Conservation (phyloP, 371 early-diverging fungal species). For the Lichtheimia corymbifera region DNA sequence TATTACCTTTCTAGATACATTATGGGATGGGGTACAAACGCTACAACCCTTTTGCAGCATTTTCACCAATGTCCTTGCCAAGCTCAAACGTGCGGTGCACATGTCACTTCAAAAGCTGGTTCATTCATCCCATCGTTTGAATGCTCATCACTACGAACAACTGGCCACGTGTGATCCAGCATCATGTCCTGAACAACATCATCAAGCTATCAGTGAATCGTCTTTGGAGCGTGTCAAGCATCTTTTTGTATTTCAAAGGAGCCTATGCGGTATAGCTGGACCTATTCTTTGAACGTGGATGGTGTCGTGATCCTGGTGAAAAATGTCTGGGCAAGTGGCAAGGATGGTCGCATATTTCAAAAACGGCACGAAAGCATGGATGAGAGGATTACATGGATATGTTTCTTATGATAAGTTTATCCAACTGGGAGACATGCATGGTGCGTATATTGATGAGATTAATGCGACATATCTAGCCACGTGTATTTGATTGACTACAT, state of each 20-base stretch:
- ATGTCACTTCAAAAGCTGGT: conserved; percentile 52
- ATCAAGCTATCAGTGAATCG: conserved; percentile 44
- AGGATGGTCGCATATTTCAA: conserved; percentile 43
- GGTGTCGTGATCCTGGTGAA: conserved; percentile 52
- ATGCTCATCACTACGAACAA: conserved; percentile 49
- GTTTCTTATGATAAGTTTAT: conserved; percentile 40
- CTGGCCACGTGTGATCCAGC: conserved; percentile 31
- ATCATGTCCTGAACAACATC: conserved; percentile 42
- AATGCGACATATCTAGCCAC: conserved; percentile 27
- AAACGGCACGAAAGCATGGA: conserved; percentile 44
- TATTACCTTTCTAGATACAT: conserved; percentile 34
- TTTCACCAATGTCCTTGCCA: conserved; percentile 53
- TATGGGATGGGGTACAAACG: conserved; percentile 55
- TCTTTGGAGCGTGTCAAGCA: conserved; percentile 49
- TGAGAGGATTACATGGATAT: conserved; percentile 50
- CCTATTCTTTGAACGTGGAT: conserved; percentile 54
- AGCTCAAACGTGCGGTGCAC: conserved; percentile 55
- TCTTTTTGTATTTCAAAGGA: conserved; percentile 54
- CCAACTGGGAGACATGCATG: background rate
- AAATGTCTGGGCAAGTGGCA: conserved; percentile 49
- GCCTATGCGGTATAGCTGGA: conserved; percentile 52
- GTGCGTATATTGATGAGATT: background rate
- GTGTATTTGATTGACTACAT: conserved; percentile 50
- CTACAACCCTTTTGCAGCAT: conserved; percentile 49
- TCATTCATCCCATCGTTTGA: conserved; percentile 49